A percentile compares a stretch with the other conserved stretches of the same genome.
These are phyloP conservation scores for Candida frijolesensis DNA, from an alignment of 1,139 yeast species.

Conservation along the genomic window DNA sequence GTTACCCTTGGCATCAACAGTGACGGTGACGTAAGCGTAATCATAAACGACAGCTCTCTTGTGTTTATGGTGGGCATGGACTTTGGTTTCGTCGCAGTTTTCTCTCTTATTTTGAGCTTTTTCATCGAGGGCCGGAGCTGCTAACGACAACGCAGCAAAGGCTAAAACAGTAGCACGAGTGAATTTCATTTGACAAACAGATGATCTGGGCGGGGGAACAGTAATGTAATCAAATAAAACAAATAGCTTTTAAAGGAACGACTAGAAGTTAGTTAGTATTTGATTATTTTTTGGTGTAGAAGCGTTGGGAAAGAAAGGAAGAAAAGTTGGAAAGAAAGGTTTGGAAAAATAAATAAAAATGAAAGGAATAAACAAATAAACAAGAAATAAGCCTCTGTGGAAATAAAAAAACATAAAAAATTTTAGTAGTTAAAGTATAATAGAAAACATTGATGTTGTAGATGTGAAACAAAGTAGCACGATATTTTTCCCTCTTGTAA, in stretches of 20 bases:
- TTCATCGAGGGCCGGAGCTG: constrained; percentile 47
- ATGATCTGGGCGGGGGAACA: neutral
- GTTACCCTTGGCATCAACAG: constrained; percentile 41
- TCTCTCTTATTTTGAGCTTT: constrained; percentile 24
- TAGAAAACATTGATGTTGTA: neutral
- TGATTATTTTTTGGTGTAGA: neutral
- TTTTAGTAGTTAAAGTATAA: neutral
- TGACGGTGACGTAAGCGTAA: constrained; percentile 46
- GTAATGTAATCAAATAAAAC: neutral
- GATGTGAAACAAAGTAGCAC: neutral
- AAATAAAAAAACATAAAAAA: neutral
- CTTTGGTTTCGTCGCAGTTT: constrained; percentile 41
- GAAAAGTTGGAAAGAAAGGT: neutral
- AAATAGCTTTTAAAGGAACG: constrained; percentile 11
- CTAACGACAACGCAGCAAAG: constrained; percentile 43
- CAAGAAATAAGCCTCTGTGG: neutral
- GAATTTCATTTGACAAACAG: constrained; percentile 29
- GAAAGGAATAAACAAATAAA: neutral
- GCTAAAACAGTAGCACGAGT: constrained; percentile 32
- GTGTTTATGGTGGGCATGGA: constrained; percentile 47
- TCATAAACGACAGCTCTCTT: constrained; percentile 43
- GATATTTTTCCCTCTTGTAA: neutral
- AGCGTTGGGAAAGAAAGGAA: neutral
- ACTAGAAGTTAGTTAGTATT: constrained; percentile 14
- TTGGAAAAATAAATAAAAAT: neutral